Evolutionary conservation across 192 early-diverging fungal genomes (phyloP), one percentile per base, ranked within the genome.

Genomic region (Backusella parvicylindrica): DNA sequence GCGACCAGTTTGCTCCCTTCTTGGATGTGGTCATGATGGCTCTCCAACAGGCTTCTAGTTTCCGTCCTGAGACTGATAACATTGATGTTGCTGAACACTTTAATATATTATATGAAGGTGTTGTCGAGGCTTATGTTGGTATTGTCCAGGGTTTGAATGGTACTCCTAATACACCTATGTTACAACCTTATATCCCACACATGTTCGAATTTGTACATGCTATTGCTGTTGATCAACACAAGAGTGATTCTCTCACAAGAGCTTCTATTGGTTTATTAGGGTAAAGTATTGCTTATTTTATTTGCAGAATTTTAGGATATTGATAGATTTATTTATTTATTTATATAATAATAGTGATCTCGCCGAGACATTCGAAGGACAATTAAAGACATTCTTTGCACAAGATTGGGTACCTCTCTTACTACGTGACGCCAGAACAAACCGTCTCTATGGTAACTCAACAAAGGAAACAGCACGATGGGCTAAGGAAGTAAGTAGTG

Each of bases 101-200:
- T 26, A 92, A 91, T 73, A 80, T 89, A 65, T 86, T 98, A 68
- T 90, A 94, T 40, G 93, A 96, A 68, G 93, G 93, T 40, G 95
- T 97, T 76, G 84, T 97, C 43, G 97, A 99, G 81, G 96, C 96
- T 9, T 98, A 95, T 84, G 94, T 98, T 26, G 98, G 98, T 41
- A 98, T 99, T 68, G 88, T 91, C 0, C 97, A 99, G 76, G 98
- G 97, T 4, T 81, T 99, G 82, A 95, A 95, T 77, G 79, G 87
- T 2, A 92, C 89, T 21, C 86, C 90, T 56, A 91, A 93, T 75
- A 86, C 92, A 91, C 72, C 76, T 76, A 73, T 90, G 64, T 79
- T 98, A 21, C 65, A 81, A 15, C 85, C 84, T 13, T 91, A 93
- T 47, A 77, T 91, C 8, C 84, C 89, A 64, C 80, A 84, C 66